Evolutionary conservation across 1,284 basidiomycete species (phyloP).

Genomic region (Spongispora temasekensis): DNA sequence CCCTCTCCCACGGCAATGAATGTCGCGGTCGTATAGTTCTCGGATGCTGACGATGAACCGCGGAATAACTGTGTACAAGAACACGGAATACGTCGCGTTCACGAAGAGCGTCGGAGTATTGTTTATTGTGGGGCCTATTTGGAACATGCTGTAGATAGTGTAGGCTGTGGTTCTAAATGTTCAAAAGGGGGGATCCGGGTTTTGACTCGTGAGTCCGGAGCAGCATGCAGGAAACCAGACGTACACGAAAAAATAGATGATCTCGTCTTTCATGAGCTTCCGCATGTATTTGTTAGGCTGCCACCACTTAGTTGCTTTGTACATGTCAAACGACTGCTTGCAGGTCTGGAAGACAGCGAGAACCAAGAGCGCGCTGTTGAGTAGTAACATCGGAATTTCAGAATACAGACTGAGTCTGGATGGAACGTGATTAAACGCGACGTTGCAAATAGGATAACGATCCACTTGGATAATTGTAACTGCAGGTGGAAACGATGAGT

Average conservation of each 20-base stretch:
- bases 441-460: not conserved
- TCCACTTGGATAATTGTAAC: not conserved
- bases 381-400: not conserved
- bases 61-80: not conserved
- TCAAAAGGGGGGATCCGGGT: no score
- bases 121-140: not conserved
- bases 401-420: not conserved
- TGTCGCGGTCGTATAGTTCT: not conserved
- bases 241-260: not conserved
- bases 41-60: slow-evolving; percentile 1
- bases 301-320: not conserved
- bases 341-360: not conserved
- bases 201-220: no score
- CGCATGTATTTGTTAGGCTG: not conserved
- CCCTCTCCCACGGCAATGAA: not conserved
- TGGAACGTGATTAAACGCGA: not conserved
- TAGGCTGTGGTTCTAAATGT: not conserved
- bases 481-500: not conserved
- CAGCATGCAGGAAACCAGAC: no score
- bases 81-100: not conserved
- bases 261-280: not conserved
- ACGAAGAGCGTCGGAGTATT: not conserved
- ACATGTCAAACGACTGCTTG: not conserved
- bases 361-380: not conserved
- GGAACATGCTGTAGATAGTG: not conserved